Evolutionary conservation across 495 filamentous ascomycete species (phyloP).

Genomic region (Neohortaea acidophila): DNA sequence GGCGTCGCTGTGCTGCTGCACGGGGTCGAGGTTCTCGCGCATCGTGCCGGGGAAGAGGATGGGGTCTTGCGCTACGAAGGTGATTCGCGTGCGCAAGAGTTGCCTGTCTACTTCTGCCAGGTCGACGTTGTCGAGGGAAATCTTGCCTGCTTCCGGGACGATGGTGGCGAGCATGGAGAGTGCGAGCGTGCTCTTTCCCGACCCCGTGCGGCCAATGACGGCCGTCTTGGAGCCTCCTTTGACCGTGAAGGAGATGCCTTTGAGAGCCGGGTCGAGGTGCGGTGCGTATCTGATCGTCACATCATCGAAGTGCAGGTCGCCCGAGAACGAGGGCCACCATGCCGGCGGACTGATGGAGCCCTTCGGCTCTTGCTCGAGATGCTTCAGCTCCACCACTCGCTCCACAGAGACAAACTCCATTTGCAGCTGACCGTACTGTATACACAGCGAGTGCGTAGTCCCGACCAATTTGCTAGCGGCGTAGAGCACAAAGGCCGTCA

Average conservation of each 20-base stretch:
- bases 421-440: slow-evolving; percentile 62
- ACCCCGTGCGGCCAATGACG: slow-evolving; percentile 47
- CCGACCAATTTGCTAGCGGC: slow-evolving; percentile 47
- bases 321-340: slow-evolving; percentile 54
- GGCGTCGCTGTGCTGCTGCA: slow-evolving; percentile 28
- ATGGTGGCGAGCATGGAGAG: slow-evolving; percentile 45
- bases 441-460: slow-evolving; percentile 57
- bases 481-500: slow-evolving; percentile 61
- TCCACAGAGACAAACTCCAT: slow-evolving; percentile 86
- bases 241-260: slow-evolving; percentile 48
- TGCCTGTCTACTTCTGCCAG: slow-evolving; percentile 45
- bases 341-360: slow-evolving; percentile 53
- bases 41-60: slow-evolving; percentile 48
- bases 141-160: slow-evolving; percentile 37
- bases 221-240: slow-evolving; percentile 56
- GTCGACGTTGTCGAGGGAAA: slow-evolving; percentile 45
- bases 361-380: slow-evolving; percentile 54
- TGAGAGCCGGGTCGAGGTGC: slow-evolving; percentile 52
- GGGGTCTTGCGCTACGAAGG: slow-evolving; percentile 51
- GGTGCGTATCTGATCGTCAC: slow-evolving; percentile 67
- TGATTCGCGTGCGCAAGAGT: slow-evolving; percentile 42
- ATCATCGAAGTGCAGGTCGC: slow-evolving; percentile 58
- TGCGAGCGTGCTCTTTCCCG: slow-evolving; percentile 53
- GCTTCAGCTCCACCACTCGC: slow-evolving; percentile 59
- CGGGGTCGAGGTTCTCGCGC: slow-evolving; percentile 41